Evolutionary conservation across 129 eudicot species (phyloP).

Genomic region (Artemisia argyi): DNA sequence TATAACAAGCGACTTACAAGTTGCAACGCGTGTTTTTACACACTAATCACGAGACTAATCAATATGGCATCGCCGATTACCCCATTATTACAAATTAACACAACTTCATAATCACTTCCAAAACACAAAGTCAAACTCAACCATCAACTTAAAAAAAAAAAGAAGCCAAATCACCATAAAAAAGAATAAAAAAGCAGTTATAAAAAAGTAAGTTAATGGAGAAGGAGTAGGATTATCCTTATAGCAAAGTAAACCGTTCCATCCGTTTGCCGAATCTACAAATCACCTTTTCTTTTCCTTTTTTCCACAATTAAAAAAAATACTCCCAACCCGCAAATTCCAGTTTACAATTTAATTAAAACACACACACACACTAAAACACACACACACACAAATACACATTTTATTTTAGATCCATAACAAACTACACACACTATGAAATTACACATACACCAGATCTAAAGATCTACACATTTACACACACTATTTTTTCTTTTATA

Average conservation of each 20-base stretch:
- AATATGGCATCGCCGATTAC: no score
- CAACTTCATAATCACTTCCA: no score
- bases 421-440: constrained; percentile 31
- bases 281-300: not conserved
- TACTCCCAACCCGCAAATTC: not conserved
- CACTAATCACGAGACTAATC: no score
- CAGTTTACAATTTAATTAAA: constrained; percentile 23
- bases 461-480: constrained; percentile 26
- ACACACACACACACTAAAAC: not conserved
- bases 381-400: constrained; percentile 1
- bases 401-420: constrained; percentile 20
- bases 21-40: no score
- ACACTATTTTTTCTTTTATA: no score
- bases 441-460: constrained; percentile 44
- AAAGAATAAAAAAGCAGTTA: not conserved
- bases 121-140: not conserved
- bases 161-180: not conserved
- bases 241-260: constrained; percentile 35
- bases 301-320: not conserved
- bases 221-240: constrained; percentile 22
- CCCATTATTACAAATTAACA: no score
- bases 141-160: not conserved
- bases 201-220: not conserved
- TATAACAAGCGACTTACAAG: no score
- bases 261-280: constrained; percentile 24